Evolutionary conservation across 2,329 filamentous ascomycete species (phyloP), one percentile per base, ranked within the genome.

Genomic region (Penicillium sp.): DNA sequence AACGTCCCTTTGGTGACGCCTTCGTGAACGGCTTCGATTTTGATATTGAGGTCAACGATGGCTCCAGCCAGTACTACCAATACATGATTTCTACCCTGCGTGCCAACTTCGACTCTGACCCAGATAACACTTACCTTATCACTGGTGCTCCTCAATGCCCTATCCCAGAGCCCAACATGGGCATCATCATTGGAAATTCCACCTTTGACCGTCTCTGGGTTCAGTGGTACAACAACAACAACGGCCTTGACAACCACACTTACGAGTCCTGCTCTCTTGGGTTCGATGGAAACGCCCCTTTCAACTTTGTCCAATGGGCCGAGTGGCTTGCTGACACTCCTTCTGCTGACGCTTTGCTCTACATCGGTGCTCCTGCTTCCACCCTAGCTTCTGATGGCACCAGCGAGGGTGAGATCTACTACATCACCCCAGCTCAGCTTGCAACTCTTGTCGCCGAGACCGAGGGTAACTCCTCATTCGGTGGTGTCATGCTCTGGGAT

Each of bases 401-500:
- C 0, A 21, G n/a, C 7, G 28, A 21, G 16, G 53, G 47, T 42
- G 35, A 16, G 5, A 30, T 42, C 21, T 74, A 74, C 62, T 84
- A 84, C 63, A 65, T 85, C 14, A 67, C 65, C 2, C 77, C 78
- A 0, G 58, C 62, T 1, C 74, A 83, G 57, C 79, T 76, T 2
- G 66, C 76, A 53, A 62, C 64, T 2, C 61, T 84, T 51, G 67
- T 83, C 23, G 62, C 69, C n/a, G 63, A 68, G 43, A 79, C 76
- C 59, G 73, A 73, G 59, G 65, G 65, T 12, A 67, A 71, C 1
- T 57, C 71, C 20, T 69, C 67, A 1, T 84, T 85, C 60, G 83
- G 81, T 43, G 83, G 83, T 69, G 71, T 83, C 40, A 84, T 84
- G 82, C 66, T 85, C 5, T 85, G 80, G 79, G 81, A 84, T 52